A percentile compares a stretch with the other conserved stretches of the same genome.
Conservation (phyloP, 2,329 filamentous ascomycete genomes). For the Septoria linicola region DNA sequence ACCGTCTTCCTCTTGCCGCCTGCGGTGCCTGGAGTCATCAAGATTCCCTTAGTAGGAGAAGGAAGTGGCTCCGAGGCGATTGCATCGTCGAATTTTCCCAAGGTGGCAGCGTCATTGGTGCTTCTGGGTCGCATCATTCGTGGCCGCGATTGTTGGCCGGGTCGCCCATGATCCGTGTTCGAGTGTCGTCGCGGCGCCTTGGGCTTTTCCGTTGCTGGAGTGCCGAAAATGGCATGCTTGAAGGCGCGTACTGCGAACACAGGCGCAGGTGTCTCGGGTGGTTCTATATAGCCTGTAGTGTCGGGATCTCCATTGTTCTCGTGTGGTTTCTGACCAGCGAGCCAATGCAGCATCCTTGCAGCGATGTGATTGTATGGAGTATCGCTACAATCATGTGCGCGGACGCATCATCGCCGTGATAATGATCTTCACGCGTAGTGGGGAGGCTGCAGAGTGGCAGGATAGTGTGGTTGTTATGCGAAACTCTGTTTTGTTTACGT, state of each 20-base stretch:
- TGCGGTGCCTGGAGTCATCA: constrained; percentile 62
- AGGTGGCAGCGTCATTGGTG: constrained; percentile 29
- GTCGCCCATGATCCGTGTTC: constrained; percentile 31
- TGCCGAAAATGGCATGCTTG: constrained; percentile 64
- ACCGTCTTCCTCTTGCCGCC: constrained; percentile 60
- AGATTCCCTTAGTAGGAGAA: constrained; percentile 59
- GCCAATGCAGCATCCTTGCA: constrained; percentile 37
- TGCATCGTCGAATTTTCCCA: constrained; percentile 21
- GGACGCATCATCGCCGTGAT: too few relatives aligned
- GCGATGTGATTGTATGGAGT: constrained; percentile 3
- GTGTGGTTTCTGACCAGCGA: constrained; percentile 35
- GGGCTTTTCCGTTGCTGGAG: constrained; percentile 53
- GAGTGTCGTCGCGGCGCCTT: constrained; percentile 34
- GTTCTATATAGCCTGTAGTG: constrained; percentile 50
- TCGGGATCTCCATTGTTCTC: constrained; percentile 32
- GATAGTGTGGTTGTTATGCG: neutral
- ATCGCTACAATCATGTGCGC: neutral
- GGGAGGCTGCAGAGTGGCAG: too few relatives aligned
- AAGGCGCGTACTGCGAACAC: constrained; percentile 67
- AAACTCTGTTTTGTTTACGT: neutral
- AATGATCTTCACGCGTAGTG: neutral
- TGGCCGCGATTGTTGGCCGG: constrained; percentile 28
- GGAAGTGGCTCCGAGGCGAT: constrained; percentile 40
- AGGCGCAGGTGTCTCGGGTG: constrained; percentile 64
- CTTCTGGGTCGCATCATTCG: constrained; percentile 33